These are phyloP conservation scores for Tetrapisispora phaffii DNA, from an alignment of 805 yeast genomes.

Conservation along the genomic window DNA sequence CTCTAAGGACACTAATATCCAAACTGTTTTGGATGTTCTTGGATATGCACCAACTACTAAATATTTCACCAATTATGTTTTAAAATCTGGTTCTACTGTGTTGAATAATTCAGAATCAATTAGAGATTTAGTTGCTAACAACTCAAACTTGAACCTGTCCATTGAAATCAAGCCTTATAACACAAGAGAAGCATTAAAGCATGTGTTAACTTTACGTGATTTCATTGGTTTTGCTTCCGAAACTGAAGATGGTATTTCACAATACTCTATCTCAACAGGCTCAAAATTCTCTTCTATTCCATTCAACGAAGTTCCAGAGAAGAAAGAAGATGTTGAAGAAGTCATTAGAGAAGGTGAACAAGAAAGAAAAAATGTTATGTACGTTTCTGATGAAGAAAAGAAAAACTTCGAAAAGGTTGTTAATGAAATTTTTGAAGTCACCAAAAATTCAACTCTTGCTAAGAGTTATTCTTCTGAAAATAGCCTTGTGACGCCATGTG, in stretches of 20 bases:
- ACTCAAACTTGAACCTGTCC: constrained; percentile 10
- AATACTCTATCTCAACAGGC: constrained; percentile 27
- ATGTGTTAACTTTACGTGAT: constrained; percentile 25
- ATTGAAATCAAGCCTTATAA: constrained; percentile 22
- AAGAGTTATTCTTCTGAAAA: constrained; percentile 14
- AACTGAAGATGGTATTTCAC: constrained; percentile 25
- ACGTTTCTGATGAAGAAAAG: constrained; percentile 26
- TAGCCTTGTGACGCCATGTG: constrained; percentile 29
- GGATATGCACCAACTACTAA: constrained; percentile 21
- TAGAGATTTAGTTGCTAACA: constrained; percentile 10
- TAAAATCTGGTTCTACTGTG: constrained; percentile 12
- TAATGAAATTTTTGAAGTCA: constrained; percentile 17
- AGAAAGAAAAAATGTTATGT: constrained; percentile 16
- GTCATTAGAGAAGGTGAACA: constrained; percentile 8
- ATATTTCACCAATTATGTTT: constrained; percentile 22
- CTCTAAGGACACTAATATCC: constrained; percentile 19
- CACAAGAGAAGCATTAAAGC: constrained; percentile 24
- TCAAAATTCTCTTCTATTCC: constrained; percentile 22
- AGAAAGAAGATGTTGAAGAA: constrained; percentile 7
- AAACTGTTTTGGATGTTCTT: constrained; percentile 20
- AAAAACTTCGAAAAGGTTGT: constrained; percentile 15
- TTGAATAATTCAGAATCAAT: constrained; percentile 15
- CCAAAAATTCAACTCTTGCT: constrained; percentile 10
- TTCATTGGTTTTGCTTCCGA: constrained; percentile 28
- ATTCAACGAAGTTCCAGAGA: constrained; percentile 15